Evolutionary conservation across 2,329 filamentous ascomycete species (phyloP).

Genomic region (Cytospora schulzeri): DNA sequence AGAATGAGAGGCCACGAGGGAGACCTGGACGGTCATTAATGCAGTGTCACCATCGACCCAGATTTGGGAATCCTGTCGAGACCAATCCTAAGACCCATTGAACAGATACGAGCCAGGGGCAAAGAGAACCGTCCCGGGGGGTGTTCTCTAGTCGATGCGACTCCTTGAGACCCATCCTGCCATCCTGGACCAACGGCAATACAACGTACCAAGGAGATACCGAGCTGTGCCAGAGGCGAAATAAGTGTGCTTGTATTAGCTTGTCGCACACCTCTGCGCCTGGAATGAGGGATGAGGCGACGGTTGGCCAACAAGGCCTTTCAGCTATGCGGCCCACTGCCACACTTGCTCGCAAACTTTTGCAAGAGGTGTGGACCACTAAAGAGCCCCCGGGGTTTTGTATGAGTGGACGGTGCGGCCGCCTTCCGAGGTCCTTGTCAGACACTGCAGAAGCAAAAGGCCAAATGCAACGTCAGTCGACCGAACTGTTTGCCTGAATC

Average conservation of each 20-base stretch:
- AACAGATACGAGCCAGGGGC: not conserved
- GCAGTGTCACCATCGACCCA: slow-evolving; percentile 22
- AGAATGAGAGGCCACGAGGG: slow-evolving; percentile 7
- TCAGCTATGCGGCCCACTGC: slow-evolving; percentile 7
- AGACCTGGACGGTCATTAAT: slow-evolving; percentile 12
- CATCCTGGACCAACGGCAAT: slow-evolving; percentile 12
- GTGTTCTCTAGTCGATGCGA: slow-evolving; percentile 18
- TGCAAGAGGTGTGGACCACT: slow-evolving; percentile 19
- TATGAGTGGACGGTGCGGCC: slow-evolving; percentile 11
- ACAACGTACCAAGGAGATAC: slow-evolving; percentile 16
- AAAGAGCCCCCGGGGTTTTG: not conserved
- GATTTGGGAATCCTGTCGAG: slow-evolving; percentile 2
- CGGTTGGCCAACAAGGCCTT: slow-evolving; percentile 1
- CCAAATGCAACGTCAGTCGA: slow-evolving; percentile 17
- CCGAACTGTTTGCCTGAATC: slow-evolving; percentile 7
- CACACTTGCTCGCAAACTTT: slow-evolving; percentile 12
- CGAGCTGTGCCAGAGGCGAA: not conserved
- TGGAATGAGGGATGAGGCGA: slow-evolving; percentile 4
- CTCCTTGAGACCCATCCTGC: slow-evolving; percentile 19
- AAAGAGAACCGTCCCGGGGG: not conserved
- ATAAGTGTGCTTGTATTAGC: not conserved
- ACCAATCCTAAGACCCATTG: not conserved
- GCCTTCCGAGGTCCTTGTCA: slow-evolving; percentile 6
- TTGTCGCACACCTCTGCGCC: slow-evolving; percentile 17
- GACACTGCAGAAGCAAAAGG: slow-evolving; percentile 23